Evolutionary conservation across 2,329 filamentous ascomycete genomes (phyloP).

Genomic region (Hypoxylon sp.): DNA sequence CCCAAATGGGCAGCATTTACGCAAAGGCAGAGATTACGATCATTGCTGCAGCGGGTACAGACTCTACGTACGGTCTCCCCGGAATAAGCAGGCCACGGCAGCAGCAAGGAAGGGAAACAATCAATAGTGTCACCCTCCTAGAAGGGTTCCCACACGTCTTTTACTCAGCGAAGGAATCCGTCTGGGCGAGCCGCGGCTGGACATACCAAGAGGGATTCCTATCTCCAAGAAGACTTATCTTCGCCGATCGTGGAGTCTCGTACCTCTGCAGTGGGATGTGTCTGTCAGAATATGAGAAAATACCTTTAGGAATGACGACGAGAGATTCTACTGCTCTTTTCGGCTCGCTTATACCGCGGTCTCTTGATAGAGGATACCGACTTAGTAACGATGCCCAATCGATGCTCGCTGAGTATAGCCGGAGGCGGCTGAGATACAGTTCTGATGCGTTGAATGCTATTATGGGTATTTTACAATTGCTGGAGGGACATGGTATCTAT

Average conservation of each 20-base stretch:
- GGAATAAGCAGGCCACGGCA: not conserved
- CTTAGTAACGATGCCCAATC: not conserved
- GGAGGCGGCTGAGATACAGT: not conserved
- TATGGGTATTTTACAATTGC: not conserved
- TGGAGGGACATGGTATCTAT: not conserved
- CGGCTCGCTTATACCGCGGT: not conserved
- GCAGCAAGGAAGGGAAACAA: not conserved
- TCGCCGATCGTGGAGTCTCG: not conserved
- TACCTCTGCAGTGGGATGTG: not conserved
- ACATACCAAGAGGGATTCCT: not conserved
- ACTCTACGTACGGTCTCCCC: not conserved
- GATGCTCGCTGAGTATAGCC: not conserved
- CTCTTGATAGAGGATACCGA: not conserved
- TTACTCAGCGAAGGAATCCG: not conserved
- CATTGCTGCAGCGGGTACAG: not conserved
- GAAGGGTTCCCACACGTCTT: not conserved
- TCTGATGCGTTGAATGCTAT: not conserved
- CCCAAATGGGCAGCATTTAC: slow-evolving; percentile 24
- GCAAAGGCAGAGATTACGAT: slow-evolving; percentile 16
- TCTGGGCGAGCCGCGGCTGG: not conserved
- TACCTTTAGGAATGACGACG: not conserved
- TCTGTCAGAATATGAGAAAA: not conserved
- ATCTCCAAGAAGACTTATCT: slow-evolving; percentile 13
- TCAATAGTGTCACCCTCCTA: not conserved
- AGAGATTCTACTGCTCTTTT: not conserved